Percentiles rank a stretch among this genome's conserved stretches.
These are phyloP conservation scores for Thymus mandschuricus DNA, from an alignment of 257 asterid species.

Conservation along the genomic window DNA sequence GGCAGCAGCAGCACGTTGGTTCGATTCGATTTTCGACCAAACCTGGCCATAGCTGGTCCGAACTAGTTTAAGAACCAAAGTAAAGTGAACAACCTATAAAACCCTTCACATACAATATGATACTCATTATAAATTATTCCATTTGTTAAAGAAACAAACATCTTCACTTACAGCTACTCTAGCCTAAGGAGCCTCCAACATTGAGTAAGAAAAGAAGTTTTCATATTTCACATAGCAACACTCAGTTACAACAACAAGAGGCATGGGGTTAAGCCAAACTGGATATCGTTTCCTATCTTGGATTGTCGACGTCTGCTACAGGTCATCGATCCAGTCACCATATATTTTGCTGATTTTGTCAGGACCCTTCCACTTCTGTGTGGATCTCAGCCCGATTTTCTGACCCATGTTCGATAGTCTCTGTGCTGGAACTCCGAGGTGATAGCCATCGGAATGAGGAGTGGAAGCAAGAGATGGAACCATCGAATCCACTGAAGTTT, in stretches of 20 bases:
- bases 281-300: background rate
- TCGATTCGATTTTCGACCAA: no score
- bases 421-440: slow-evolving; percentile 53
- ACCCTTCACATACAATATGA: no score
- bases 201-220: background rate
- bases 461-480: slow-evolving; percentile 27
- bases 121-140: background rate
- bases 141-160: background rate
- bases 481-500: slow-evolving; percentile 35
- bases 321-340: slow-evolving; percentile 65
- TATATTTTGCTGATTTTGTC: slow-evolving; percentile 72
- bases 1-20: no score
- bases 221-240: slow-evolving; percentile 24
- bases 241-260: slow-evolving; percentile 32
- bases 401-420: slow-evolving; percentile 48
- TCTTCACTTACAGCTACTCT: slow-evolving; percentile 10
- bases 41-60: no score
- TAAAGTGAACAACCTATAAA: no score
- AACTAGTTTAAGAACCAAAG: no score
- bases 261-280: background rate
- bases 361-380: slow-evolving; percentile 70
- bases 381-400: slow-evolving; percentile 36
- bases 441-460: slow-evolving; percentile 42
- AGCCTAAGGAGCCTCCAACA: slow-evolving; percentile 15
- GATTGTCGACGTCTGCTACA: slow-evolving; percentile 26